Evolutionary conservation across 768 basidiomycete species (phyloP).

Genomic region (Tephrocybe rancida): DNA sequence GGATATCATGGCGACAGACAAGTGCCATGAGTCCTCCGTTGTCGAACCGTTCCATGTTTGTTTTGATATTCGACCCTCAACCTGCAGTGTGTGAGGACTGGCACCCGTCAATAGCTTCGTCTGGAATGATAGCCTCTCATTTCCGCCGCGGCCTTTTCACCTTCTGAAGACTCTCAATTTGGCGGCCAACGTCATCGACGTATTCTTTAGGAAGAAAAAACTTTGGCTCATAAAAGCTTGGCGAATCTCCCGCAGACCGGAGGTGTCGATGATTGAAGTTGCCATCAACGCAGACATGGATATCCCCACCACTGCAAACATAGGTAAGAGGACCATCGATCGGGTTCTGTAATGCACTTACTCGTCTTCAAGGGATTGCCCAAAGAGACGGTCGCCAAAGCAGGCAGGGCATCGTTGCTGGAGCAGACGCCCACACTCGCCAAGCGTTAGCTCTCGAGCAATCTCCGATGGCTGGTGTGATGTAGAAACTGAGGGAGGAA

Average conservation of each 20-base stretch:
- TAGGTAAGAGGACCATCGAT: not conserved
- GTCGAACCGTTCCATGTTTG: slow-evolving; percentile 24
- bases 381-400: slow-evolving; percentile 29
- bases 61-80: no score
- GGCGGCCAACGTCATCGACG: slow-evolving; percentile 37
- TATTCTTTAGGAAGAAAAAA: slow-evolving; percentile 35
- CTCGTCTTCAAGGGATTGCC: slow-evolving; percentile 14
- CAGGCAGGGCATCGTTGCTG: slow-evolving; percentile 33
- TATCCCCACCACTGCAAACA: slow-evolving; percentile 20
- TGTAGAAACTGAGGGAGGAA: no score
- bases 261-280: slow-evolving; percentile 41
- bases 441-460: not conserved
- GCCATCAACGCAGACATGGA: slow-evolving; percentile 38
- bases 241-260: slow-evolving; percentile 29
- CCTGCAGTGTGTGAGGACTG: slow-evolving; percentile 33
- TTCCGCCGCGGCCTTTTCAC: not conserved
- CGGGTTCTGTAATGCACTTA: not conserved
- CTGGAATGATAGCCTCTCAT: slow-evolving; percentile 27
- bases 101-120: slow-evolving; percentile 35
- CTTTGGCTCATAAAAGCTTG: slow-evolving; percentile 28
- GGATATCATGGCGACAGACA: slow-evolving; percentile 35
- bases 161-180: slow-evolving; percentile 18
- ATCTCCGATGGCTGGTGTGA: no score
- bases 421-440: slow-evolving; percentile 21
- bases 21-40: slow-evolving; percentile 34